These are phyloP conservation scores for Globisporangium canariense DNA, from an alignment of 352 stramenopile genomes.

Conservation along the genomic window DNA sequence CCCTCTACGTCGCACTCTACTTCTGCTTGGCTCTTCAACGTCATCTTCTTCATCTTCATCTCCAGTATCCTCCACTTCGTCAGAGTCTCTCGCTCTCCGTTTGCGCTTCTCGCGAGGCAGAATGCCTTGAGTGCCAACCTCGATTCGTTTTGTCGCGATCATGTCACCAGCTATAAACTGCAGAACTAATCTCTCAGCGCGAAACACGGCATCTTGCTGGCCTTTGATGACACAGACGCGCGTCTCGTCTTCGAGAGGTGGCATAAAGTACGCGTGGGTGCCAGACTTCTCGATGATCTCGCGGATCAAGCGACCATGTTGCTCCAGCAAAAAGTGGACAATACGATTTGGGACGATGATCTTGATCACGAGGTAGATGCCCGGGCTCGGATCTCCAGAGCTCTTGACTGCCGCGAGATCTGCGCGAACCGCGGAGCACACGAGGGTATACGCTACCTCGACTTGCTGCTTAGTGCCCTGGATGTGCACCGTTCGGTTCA, in stretches of 20 bases:
- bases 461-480: constrained; percentile 48
- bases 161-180: constrained; percentile 55
- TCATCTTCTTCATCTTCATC: constrained; percentile 10
- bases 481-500: constrained; percentile 65
- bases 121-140: neutral
- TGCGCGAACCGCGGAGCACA: constrained; percentile 31
- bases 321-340: constrained; percentile 43
- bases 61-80: constrained; percentile 16
- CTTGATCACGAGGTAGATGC: constrained; percentile 41
- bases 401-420: constrained; percentile 28
- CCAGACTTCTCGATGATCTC: constrained; percentile 53
- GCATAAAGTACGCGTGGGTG: constrained; percentile 45
- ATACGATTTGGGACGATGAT: constrained; percentile 43
- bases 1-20: neutral
- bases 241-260: constrained; percentile 31
- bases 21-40: neutral
- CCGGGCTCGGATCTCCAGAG: constrained; percentile 1
- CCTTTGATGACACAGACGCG: constrained; percentile 55
- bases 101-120: constrained; percentile 30
- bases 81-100: constrained; percentile 26
- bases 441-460: constrained; percentile 36
- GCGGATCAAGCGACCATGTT: constrained; percentile 44
- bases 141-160: constrained; percentile 38
- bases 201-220: constrained; percentile 44
- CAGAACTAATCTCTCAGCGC: constrained; percentile 52